Conservation (phyloP, 176 grass and related monocot genomes). For the sorghum (Sorghum bicolor) region DNA sequence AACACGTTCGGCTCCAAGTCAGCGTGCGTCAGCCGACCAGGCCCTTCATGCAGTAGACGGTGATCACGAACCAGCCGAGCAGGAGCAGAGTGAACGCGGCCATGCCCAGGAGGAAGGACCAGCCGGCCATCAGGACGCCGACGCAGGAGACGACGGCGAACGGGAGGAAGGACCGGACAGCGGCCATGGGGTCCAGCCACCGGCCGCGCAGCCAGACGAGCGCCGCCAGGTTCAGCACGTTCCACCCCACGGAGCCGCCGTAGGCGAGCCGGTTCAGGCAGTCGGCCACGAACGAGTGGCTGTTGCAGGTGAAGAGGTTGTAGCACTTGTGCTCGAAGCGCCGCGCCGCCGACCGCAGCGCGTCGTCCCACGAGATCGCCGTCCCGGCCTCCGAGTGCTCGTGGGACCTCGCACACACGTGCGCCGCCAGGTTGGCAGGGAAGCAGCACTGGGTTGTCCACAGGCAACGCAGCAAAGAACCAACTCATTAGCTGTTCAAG, state of each 20-base stretch:
- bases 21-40: slow-evolving; percentile 38
- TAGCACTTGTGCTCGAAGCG: slow-evolving; percentile 78
- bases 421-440: slow-evolving; percentile 49
- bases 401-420: slow-evolving; percentile 51
- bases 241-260: slow-evolving; percentile 47
- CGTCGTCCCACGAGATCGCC: slow-evolving; percentile 72
- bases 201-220: slow-evolving; percentile 62
- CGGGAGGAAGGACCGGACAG: slow-evolving; percentile 48
- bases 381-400: slow-evolving; percentile 58
- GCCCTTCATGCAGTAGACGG: slow-evolving; percentile 60
- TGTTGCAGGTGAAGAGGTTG: slow-evolving; percentile 87
- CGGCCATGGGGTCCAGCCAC: slow-evolving; percentile 56
- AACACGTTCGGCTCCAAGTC: not conserved
- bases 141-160: slow-evolving; percentile 47
- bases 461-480: not conserved
- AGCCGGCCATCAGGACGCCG: slow-evolving; percentile 63
- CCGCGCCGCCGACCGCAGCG: slow-evolving; percentile 38
- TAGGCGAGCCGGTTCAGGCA: slow-evolving; percentile 76
- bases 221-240: slow-evolving; percentile 53
- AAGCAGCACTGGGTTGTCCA: slow-evolving; percentile 63
- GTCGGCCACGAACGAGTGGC: slow-evolving; percentile 63
- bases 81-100: slow-evolving; percentile 59
- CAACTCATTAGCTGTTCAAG: not conserved
- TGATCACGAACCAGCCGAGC: slow-evolving; percentile 59
- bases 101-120: slow-evolving; percentile 73